Evolutionary conservation across 1,284 basidiomycete species (phyloP), one percentile per base, ranked within the genome.

Genomic region (Neolentinus lepideus): DNA sequence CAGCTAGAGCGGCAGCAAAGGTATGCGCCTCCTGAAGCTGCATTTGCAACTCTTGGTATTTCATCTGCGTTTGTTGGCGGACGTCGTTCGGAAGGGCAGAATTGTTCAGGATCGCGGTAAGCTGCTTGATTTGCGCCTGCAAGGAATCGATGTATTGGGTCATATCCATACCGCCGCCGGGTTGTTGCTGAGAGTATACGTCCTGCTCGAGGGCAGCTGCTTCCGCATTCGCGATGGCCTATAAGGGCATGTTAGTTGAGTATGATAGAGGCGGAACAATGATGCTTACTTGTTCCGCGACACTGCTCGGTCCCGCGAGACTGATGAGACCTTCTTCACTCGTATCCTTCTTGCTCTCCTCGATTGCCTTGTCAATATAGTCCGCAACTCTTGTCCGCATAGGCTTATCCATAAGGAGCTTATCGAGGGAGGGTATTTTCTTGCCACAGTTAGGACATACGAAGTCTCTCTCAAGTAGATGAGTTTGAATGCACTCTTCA

Each of bases 401-500:
- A 26, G 85, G 85, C 67, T 86, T 88, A 71, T 97, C 93, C 61
- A 83, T 70, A 57, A 82, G 69, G 51, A 98, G 77, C 69, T 90
- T 90, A 74, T 95, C 93, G 63, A 97, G 74, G 53, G 88, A 91
- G 11, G 85, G 76, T 59, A 97, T 83, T 74, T 90, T 94, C 70
- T 86, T 87, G 62, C 84, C 81, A 69, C 95, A 98, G 58, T 85
- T 83, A 12, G 92, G 93, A 71, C 94, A 98, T 57, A 88, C 76
- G 71, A 97, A 96, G 72, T 95, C 93, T 70, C 92, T 85, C 69
- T 97, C 94, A 59, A 95, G 80, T 53, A 98, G 77, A 71, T 94
- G 81, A 38, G 88, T 92, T 69, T 93, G 88, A 59, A 98, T 90
- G 74, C 94, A 97, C 68, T 97, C 94, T 71, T 97, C 93, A 76